Evolutionary conservation across 2,329 filamentous ascomycete species (phyloP).

Genomic region (Cercospora nicotianae): DNA sequence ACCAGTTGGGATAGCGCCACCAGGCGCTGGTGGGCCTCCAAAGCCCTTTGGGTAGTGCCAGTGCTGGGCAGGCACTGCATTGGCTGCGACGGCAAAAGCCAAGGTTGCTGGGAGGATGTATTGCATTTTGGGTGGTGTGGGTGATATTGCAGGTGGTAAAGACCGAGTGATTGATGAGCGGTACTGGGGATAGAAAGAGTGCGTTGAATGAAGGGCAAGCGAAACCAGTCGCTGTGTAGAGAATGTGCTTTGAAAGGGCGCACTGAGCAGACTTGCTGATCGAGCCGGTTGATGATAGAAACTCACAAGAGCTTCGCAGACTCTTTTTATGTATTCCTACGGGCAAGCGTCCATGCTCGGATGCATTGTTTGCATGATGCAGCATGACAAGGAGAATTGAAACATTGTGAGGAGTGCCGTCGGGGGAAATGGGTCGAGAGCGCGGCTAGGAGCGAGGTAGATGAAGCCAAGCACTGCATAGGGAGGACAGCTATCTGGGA

Average conservation of each 20-base stretch:
- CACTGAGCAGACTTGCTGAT: not conserved
- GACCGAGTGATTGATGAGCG: not conserved
- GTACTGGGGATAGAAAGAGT: constrained; percentile 4
- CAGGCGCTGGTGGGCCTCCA: not conserved
- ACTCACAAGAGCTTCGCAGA: not conserved
- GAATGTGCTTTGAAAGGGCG: constrained; percentile 3
- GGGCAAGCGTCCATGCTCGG: not conserved
- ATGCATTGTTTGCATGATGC: not conserved
- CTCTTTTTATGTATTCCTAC: not conserved
- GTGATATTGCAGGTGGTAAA: constrained; percentile 1
- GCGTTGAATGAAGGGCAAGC: constrained; percentile 14
- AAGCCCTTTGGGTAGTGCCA: constrained; percentile 16
- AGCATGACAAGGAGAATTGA: not conserved
- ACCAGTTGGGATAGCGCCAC: not conserved
- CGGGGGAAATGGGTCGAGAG: constrained; percentile 8
- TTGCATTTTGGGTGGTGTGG: constrained; percentile 18
- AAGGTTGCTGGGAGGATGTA: constrained; percentile 20
- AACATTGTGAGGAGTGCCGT: not conserved
- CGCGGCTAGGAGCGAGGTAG: constrained; percentile 10
- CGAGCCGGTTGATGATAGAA: not conserved
- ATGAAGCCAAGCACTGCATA: constrained; percentile 15
- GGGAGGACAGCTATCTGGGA: not conserved
- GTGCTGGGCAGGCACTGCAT: constrained; percentile 19
- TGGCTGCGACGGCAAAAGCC: constrained; percentile 21
- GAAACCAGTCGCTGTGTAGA: constrained; percentile 21